Evolutionary conservation across 805 yeast genomes (phyloP).

Genomic region (Saccharomyces jurei): DNA sequence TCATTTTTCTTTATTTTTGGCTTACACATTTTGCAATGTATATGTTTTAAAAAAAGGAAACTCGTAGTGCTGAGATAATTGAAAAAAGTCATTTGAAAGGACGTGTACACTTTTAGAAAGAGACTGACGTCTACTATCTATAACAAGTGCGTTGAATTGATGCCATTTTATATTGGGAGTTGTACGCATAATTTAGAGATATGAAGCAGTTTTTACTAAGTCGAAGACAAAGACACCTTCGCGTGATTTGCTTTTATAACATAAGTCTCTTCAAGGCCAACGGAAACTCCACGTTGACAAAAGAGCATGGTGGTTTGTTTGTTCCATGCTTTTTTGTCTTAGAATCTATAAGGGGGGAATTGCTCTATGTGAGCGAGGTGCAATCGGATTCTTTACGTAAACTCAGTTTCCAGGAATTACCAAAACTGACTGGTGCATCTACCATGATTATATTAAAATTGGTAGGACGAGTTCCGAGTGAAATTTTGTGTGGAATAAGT

Average conservation of each 20-base stretch:
- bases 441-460: slow-evolving; percentile 14
- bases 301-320: slow-evolving; percentile 4
- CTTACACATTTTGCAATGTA: not conserved
- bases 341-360: slow-evolving; percentile 14
- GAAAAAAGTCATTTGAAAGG: not conserved
- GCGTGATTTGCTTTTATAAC: slow-evolving; percentile 17
- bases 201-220: slow-evolving; percentile 12
- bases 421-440: slow-evolving; percentile 10
- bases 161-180: not conserved
- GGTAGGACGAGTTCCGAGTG: slow-evolving; percentile 15
- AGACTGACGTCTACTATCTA: not conserved
- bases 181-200: not conserved
- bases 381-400: slow-evolving; percentile 13
- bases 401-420: slow-evolving; percentile 23
- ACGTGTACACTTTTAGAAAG: not conserved
- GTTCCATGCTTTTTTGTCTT: slow-evolving; percentile 19
- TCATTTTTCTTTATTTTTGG: not conserved
- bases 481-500: not conserved
- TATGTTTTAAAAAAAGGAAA: not conserved
- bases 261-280: slow-evolving; percentile 6
- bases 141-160: not conserved
- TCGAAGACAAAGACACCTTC: slow-evolving; percentile 23
- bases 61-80: not conserved
- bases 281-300: not conserved
- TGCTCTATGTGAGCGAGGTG: slow-evolving; percentile 23